Evolutionary conservation across 441 rosid species (phyloP).

Genomic region (Brassica hybrid): DNA sequence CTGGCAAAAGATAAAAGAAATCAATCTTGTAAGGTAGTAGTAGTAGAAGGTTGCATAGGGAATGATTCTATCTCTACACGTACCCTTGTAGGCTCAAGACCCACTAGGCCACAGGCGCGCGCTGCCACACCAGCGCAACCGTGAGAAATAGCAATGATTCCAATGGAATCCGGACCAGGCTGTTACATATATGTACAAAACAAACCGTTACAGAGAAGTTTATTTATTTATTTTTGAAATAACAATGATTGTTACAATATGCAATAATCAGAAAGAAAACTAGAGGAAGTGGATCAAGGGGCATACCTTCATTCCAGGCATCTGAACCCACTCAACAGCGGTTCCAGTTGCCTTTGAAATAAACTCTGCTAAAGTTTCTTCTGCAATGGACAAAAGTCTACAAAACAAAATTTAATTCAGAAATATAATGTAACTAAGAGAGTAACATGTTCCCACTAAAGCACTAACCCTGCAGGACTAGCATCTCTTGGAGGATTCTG

Average conservation of each 20-base stretch:
- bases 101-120: constrained; percentile 99
- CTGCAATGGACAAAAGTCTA: constrained; percentile 99
- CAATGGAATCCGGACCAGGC: constrained; percentile 99
- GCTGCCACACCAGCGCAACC: constrained; percentile 99
- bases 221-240: no score
- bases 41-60: not conserved
- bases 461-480: constrained; percentile 99
- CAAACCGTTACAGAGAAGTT: not conserved
- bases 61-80: constrained; percentile 29
- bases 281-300: not conserved
- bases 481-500: constrained; percentile 99
- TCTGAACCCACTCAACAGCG: constrained; percentile 99
- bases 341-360: constrained; percentile 99
- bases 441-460: constrained; percentile 49
- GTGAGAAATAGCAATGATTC: constrained; percentile 99
- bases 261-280: not conserved
- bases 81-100: constrained; percentile 99
- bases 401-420: constrained; percentile 33
- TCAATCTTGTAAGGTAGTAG: constrained; percentile 5
- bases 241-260: no score
- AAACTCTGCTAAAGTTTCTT: constrained; percentile 99
- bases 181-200: constrained; percentile 40
- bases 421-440: constrained; percentile 38
- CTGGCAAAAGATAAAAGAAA: constrained; percentile 54
- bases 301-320: constrained; percentile 99